Conservation (phyloP, 1,139 yeast species). For the Yamadazyma mexicana region DNA sequence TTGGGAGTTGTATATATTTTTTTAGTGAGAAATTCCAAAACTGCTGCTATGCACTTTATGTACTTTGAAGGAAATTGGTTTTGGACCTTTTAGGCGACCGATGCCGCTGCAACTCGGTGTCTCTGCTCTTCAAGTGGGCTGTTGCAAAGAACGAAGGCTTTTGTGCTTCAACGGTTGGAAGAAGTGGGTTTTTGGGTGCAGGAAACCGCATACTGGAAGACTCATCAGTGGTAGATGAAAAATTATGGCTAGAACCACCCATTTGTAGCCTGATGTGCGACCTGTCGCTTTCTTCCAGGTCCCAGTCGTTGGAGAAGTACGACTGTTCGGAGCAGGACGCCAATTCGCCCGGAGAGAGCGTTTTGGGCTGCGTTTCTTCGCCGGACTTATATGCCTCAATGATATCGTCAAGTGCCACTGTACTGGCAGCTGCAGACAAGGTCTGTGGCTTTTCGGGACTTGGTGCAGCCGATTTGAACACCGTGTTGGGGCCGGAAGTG, state of each 20-base stretch:
- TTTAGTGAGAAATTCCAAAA: too few species aligned
- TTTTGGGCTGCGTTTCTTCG: neutral
- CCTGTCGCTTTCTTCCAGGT: neutral
- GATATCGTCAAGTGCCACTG: neutral
- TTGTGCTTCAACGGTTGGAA: constrained; percentile 1
- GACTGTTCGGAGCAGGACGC: constrained; percentile 10
- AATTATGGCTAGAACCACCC: neutral
- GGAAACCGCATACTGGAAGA: neutral
- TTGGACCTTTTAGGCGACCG: constrained; percentile 8
- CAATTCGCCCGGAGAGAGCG: neutral
- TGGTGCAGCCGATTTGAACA: too few species aligned
- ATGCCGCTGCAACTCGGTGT: neutral
- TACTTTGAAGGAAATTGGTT: constrained; percentile 9
- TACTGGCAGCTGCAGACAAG: too few species aligned
- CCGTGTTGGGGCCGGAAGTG: too few species aligned
- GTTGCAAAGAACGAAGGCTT: constrained; percentile 8
- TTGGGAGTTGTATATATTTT: neutral
- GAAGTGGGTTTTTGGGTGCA: neutral
- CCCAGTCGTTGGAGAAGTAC: constrained; percentile 16
- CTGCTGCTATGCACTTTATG: constrained; percentile 1
- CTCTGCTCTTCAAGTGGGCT: constrained; percentile 8
- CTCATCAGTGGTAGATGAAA: neutral
- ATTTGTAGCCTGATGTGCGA: neutral
- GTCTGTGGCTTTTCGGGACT: too few species aligned
- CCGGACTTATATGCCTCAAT: neutral